Percentiles rank a stretch among this genome's conserved stretches.
Conservation (phyloP, 225 moss, liverwort and hornwort genomes). For the Polytrichum formosum region DNA sequence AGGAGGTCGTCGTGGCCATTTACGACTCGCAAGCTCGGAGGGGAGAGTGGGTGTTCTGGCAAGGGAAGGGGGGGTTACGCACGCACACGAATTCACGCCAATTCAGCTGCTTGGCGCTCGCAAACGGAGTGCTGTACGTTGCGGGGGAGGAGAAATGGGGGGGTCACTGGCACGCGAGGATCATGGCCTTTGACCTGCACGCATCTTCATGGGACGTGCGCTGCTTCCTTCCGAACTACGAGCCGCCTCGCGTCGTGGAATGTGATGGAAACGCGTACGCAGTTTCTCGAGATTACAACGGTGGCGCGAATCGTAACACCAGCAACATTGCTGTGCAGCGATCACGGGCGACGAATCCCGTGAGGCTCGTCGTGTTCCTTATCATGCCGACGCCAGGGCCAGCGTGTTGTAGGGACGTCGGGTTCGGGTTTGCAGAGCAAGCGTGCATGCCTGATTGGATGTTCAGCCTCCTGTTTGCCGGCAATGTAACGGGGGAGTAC, state of each 20-base stretch:
- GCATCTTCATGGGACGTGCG: conserved; percentile 1
- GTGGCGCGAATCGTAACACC: not conserved
- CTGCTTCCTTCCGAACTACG: not conserved
- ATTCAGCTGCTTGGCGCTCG: not conserved
- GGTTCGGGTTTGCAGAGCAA: not conserved
- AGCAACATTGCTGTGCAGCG: not conserved
- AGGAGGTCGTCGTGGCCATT: not conserved
- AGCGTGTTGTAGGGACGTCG: not conserved
- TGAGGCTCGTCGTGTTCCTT: not conserved
- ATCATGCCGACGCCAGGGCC: not conserved
- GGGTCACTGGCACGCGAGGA: not conserved
- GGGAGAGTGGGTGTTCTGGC: conserved; percentile 2
- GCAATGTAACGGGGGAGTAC: not conserved
- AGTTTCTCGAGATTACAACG: not conserved
- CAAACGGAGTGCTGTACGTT: not conserved
- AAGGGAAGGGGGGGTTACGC: not conserved
- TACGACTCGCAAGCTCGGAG: not conserved
- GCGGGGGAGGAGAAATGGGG: conserved; percentile 9
- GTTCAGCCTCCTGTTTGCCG: not conserved
- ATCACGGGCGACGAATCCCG: not conserved
- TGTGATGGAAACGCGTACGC: not conserved
- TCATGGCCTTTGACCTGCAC: not conserved
- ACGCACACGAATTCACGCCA: not conserved
- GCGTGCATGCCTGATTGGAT: not conserved
- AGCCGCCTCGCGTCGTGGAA: not conserved